Evolutionary conservation across 1,139 yeast species (phyloP).

Genomic region (Sugiyamaella paludigena): DNA sequence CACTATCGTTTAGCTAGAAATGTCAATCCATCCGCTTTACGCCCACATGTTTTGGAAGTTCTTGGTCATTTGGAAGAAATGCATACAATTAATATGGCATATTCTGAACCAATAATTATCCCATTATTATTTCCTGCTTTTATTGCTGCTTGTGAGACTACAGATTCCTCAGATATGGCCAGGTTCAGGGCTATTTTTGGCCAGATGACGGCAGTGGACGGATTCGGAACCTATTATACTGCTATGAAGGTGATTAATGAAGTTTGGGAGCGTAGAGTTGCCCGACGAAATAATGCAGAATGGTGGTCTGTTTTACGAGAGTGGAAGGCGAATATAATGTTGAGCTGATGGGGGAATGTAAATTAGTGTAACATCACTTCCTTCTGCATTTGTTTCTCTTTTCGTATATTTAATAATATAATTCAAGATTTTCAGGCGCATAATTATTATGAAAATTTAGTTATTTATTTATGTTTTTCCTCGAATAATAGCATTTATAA

Average conservation of each 20-base stretch:
- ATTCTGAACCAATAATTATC: constrained; percentile 57
- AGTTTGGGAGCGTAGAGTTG: constrained; percentile 75
- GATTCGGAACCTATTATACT: constrained; percentile 83
- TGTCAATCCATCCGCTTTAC: constrained; percentile 51
- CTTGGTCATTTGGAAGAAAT: constrained; percentile 64
- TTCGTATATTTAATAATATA: too few relatives aligned
- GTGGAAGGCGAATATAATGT: constrained; percentile 84
- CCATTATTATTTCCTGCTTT: constrained; percentile 91
- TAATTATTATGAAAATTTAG: too few relatives aligned
- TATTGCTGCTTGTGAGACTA: constrained; percentile 83
- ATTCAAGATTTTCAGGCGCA: too few relatives aligned
- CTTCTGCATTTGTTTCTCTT: neutral
- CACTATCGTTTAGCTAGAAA: constrained; percentile 65
- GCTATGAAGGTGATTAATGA: constrained; percentile 82
- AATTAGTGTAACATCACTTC: neutral
- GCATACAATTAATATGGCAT: constrained; percentile 49
- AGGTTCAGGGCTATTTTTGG: constrained; percentile 81
- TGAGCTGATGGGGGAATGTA: constrained; percentile 41
- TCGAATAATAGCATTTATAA: too few relatives aligned
- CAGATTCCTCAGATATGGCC: constrained; percentile 49
- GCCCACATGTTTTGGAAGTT: constrained; percentile 59
- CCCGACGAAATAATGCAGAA: constrained; percentile 56
- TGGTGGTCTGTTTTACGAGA: constrained; percentile 81
- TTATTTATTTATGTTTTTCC: too few relatives aligned
- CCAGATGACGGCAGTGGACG: constrained; percentile 61